phyloP scores from a whole-genome alignment of 2,329 filamentous ascomycete species.

The Aspergillus viridinutans region DNA sequence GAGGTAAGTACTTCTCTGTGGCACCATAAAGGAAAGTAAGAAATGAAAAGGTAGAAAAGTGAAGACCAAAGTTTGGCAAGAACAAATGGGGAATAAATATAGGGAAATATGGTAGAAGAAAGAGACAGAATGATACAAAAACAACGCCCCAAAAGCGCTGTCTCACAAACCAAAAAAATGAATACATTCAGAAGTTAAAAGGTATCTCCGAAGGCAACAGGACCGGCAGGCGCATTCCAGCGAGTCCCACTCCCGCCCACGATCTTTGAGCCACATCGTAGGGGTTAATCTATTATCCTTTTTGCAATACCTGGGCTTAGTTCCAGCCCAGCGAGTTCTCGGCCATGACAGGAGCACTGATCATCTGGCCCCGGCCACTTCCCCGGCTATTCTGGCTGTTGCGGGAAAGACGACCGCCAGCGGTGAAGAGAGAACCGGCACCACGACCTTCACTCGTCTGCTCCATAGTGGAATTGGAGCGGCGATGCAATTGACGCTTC shows the following conservation, averaged over 20 bases:
- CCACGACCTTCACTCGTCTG: constrained; percentile 64
- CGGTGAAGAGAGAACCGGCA: constrained; percentile 33
- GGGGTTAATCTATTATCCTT: constrained; percentile 13
- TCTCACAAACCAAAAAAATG: constrained; percentile 8
- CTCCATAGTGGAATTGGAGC: constrained; percentile 64
- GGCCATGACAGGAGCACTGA: constrained; percentile 84
- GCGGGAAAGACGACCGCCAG: constrained; percentile 43
- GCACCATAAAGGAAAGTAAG: constrained; percentile 21
- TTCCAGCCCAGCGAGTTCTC: constrained; percentile 97
- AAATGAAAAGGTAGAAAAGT: constrained; percentile 9
- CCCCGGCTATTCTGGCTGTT: constrained; percentile 64
- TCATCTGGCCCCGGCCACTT: constrained; percentile 64
- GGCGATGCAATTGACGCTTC: constrained; percentile 72
- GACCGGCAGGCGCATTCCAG: not conserved
- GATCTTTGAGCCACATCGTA: constrained; percentile 15
- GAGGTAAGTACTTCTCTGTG: constrained; percentile 7
- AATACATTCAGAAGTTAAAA: constrained; percentile 21
- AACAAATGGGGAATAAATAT: constrained; percentile 36
- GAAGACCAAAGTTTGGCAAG: constrained; percentile 8
- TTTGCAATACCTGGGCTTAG: constrained; percentile 45
- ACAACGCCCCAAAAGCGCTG: constrained; percentile 10
- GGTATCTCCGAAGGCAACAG: constrained; percentile 12
- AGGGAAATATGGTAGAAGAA: constrained; percentile 21
- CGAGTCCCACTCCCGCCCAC: constrained; percentile 7
- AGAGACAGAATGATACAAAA: constrained; percentile 11